phyloP scores from a whole-genome alignment of 2,329 filamentous ascomycete species.

The Paraphaeosphaeria minitans region DNA sequence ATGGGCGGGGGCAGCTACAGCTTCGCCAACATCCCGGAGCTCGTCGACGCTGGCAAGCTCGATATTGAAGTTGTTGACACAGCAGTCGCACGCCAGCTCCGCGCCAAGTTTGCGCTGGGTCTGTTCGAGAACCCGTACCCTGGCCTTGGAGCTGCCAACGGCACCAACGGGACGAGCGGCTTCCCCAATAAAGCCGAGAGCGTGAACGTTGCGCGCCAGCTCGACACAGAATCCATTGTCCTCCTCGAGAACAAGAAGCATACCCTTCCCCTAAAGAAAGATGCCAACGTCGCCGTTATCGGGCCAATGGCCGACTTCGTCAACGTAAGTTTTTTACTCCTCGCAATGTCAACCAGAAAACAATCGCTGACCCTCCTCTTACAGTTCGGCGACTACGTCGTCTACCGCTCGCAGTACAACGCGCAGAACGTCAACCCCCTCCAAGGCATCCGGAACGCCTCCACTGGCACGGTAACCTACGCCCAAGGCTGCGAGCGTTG shows the following conservation, averaged over 20 bases:
- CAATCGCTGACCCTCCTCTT: neutral
- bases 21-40: conserved; percentile 66
- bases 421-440: conserved; percentile 69
- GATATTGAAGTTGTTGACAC: conserved; percentile 65
- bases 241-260: conserved; percentile 73
- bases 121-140: conserved; percentile 73
- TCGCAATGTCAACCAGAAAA: neutral
- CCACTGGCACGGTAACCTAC: conserved; percentile 66
- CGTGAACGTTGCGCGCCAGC: conserved; percentile 64
- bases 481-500: conserved; percentile 74
- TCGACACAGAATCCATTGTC: conserved; percentile 73
- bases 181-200: conserved; percentile 65
- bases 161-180: conserved; percentile 47
- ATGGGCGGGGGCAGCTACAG: conserved; percentile 79
- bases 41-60: conserved; percentile 66
- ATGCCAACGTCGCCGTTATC: conserved; percentile 73
- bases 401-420: conserved; percentile 64
- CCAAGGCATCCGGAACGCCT: conserved; percentile 67
- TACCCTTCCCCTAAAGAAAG: conserved; percentile 68
- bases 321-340: conserved; percentile 58
- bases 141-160: conserved; percentile 57
- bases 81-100: conserved; percentile 68
- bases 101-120: conserved; percentile 71
- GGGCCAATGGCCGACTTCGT: conserved; percentile 76
- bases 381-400: conserved; percentile 75